A percentile compares a stretch with the other conserved stretches of the same genome.
These are phyloP conservation scores for Polyporus tsugae DNA, from an alignment of 1,284 basidiomycete species.

Conservation along the genomic window DNA sequence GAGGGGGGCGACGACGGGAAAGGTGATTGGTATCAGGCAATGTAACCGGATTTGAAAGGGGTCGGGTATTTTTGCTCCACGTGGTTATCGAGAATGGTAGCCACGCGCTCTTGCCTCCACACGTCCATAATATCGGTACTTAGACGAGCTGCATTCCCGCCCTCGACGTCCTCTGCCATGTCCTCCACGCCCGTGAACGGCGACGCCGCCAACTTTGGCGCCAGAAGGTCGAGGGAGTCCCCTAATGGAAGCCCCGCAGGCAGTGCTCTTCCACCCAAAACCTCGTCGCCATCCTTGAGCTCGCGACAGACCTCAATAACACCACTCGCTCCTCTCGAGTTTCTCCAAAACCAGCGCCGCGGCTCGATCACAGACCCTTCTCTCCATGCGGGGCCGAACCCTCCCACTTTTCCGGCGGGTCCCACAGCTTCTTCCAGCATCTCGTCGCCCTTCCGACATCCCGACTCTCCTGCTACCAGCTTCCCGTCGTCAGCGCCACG, in stretches of 20 bases:
- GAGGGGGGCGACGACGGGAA: slow-evolving; percentile 31
- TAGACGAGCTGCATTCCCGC: slow-evolving; percentile 31
- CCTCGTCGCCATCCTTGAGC: slow-evolving; percentile 41
- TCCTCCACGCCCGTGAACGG: slow-evolving; percentile 33
- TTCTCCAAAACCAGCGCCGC: slow-evolving; percentile 77
- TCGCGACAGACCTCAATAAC: slow-evolving; percentile 50
- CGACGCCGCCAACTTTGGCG: slow-evolving; percentile 31
- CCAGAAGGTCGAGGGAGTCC: slow-evolving; percentile 35
- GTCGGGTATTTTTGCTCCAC: slow-evolving; percentile 35
- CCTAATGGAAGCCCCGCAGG: slow-evolving; percentile 33
- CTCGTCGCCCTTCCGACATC: slow-evolving; percentile 39
- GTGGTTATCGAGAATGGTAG: slow-evolving; percentile 41
- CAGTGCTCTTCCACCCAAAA: slow-evolving; percentile 44
- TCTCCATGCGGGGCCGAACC: slow-evolving; percentile 59
- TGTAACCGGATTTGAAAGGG: slow-evolving; percentile 36
- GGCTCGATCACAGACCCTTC: slow-evolving; percentile 84
- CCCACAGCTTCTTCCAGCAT: slow-evolving; percentile 33
- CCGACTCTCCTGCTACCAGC: slow-evolving; percentile 38
- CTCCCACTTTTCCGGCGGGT: slow-evolving; percentile 40
- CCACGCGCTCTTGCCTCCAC: slow-evolving; percentile 42
- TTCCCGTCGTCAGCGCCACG: slow-evolving; percentile 40
- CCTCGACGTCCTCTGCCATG: slow-evolving; percentile 36
- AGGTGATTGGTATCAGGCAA: slow-evolving; percentile 37
- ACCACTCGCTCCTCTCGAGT: slow-evolving; percentile 76
- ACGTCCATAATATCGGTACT: slow-evolving; percentile 35